Evolutionary conservation across 2,329 filamentous ascomycete species (phyloP), one percentile per base, ranked within the genome.

Genomic region (Tolypocladium cylindrosporum): DNA sequence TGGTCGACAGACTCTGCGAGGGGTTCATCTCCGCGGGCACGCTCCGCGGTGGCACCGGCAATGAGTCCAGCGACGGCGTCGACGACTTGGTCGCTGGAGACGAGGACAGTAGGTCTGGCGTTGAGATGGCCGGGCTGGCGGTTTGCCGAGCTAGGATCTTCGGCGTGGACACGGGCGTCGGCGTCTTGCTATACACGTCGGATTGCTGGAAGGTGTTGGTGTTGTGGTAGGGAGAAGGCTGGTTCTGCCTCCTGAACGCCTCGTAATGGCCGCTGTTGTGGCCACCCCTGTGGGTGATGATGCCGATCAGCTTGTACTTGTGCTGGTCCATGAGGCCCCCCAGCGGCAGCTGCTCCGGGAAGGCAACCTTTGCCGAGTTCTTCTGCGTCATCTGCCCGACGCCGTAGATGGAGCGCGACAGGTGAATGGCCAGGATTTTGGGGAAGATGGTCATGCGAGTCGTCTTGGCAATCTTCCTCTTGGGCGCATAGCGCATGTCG

Each of bases 181-280:
- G 79, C 55, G 83, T 75, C 66, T 78, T 79, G 70, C 87, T 90
- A 67, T 90, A 93, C 40, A 87, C 84, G 8, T 85, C 87, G 42
- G 89, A 89, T 7, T 82, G 81, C 60, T 89, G 87, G 72, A 96
- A 93, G 0, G 85, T 86, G 64, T 89, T 87, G 0, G 89, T 85
- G 9, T 93, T 97, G 1, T 90, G 89, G 69, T 86, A 97, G 0
- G 92, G 92, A 3, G 88, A 77, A 55, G 87, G 84, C 10, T 90
- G 75, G 59, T 90, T 88, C 72, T 97, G 94, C 42, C 94, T 84
- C 40, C 94, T 83, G 72, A 97, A 97, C 1, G 91, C 93, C 71
- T 99, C 94, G 74, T 99, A 99, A 69, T 99, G 94, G 1, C 94
- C 94, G 66, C 91, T 96, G 68, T 96, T 88, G 70, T 99, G 94